Percentiles rank a stretch among this genome's conserved stretches.
Conservation (phyloP, 1,139 yeast species). For the Tardiomyces depauwii region DNA sequence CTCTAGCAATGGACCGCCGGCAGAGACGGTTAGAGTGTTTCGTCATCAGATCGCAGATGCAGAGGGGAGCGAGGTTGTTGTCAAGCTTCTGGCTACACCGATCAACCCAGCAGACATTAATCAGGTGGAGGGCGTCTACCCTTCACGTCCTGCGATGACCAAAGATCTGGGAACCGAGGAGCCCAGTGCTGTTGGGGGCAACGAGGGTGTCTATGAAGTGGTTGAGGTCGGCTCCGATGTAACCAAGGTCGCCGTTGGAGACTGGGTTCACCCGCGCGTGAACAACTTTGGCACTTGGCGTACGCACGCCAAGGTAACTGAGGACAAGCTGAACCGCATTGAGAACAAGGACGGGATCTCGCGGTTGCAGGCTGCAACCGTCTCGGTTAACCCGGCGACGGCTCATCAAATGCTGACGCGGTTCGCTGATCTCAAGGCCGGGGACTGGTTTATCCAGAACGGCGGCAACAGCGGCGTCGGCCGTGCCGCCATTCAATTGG, state of each 20-base stretch:
- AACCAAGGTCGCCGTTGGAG: constrained; percentile 48
- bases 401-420: constrained; percentile 83
- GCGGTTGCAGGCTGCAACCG: constrained; percentile 65
- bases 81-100: constrained; percentile 72
- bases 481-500: constrained; percentile 85
- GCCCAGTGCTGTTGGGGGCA: constrained; percentile 77
- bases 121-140: constrained; percentile 89
- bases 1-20: constrained; percentile 21
- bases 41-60: constrained; percentile 23
- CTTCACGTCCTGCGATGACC: constrained; percentile 62
- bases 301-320: constrained; percentile 46
- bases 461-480: constrained; percentile 97
- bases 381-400: constrained; percentile 83
- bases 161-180: constrained; percentile 40
- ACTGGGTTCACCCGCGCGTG: constrained; percentile 82
- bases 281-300: constrained; percentile 95
- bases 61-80: constrained; percentile 32
- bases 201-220: constrained; percentile 87
- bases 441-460: constrained; percentile 93
- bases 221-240: constrained; percentile 50
- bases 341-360: constrained; percentile 27
- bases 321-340: constrained; percentile 45
- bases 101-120: constrained; percentile 88
- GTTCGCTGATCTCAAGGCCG: constrained; percentile 48
- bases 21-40: constrained; percentile 15